Evolutionary conservation across 768 basidiomycete species (phyloP), one percentile per base, ranked within the genome.

Genomic region (Suillus sp.): DNA sequence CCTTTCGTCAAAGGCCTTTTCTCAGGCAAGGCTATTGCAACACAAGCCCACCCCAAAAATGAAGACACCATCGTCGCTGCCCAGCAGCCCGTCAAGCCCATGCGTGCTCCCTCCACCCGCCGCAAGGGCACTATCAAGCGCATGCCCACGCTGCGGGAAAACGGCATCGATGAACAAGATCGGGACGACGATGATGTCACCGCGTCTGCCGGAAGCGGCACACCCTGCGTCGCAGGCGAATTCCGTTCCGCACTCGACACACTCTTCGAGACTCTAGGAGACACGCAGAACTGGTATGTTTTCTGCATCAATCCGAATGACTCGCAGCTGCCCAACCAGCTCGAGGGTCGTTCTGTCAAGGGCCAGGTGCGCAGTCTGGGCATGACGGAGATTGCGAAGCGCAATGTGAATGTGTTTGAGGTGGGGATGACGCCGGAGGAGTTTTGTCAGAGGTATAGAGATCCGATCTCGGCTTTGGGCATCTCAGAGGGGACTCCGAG

Each of bases 291-390:
- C 2, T 98, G 95, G 95, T 91, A 88, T 69, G 83, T 97, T 20
- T 93, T 96, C 77, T 97, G 95, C 71, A 77, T 99, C 68, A 95
- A 92, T 73, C 95, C 96, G 4, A 99, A 99, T 72, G 95, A 98
- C 77, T 89, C 93, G 30, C 96, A 96, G 71, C 78, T 98, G 22
- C 95, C 96, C 43, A 93, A 95, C 72, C 96, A 98, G 73, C 79
- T 98, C 59, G 96, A 99, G 78, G 92, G 93, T 13, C 82, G 95
- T 51, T 89, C 90, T 45, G 90, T 98, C 56, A 96, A 95, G 74
- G 92, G 92, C 0, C 96, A 99, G 77, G 89, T 99, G 42, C 83
- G 92, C 57, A 90, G 91, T 62, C 71, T 89, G 30, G 93, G 95
- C 0, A 70, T 99, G 68, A 78, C 88, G 2, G 92, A 94, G 77